Percentiles rank a stretch among this genome's conserved stretches.
phyloP scores from a whole-genome alignment of 805 yeast genomes.

The Monosporozyma siamensis region DNA sequence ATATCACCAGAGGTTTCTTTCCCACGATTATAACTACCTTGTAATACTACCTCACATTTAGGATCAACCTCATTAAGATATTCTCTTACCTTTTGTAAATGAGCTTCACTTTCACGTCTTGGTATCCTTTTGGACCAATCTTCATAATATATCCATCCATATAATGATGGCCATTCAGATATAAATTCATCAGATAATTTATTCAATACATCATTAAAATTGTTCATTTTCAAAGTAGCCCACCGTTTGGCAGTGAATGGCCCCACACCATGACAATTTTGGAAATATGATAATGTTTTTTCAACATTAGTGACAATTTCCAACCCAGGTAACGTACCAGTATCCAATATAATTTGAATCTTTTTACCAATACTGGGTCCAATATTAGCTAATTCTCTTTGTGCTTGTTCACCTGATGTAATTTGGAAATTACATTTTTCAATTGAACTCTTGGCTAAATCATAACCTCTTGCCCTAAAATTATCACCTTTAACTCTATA shows the following conservation, averaged over 20 bases:
- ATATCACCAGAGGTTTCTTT: conserved; percentile 23
- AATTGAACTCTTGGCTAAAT: conserved; percentile 19
- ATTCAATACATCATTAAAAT: conserved; percentile 15
- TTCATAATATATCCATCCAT: conserved; percentile 28
- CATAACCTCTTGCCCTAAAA: conserved; percentile 24
- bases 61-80: conserved; percentile 15
- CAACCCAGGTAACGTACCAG: conserved; percentile 20
- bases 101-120: conserved; percentile 20
- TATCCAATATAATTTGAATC: conserved; percentile 20
- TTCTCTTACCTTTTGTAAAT: conserved; percentile 12
- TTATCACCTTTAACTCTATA: conserved; percentile 22
- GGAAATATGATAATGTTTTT: conserved; percentile 17
- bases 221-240: conserved; percentile 12
- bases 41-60: conserved; percentile 17
- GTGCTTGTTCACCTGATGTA: conserved; percentile 23
- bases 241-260: conserved; percentile 22
- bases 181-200: conserved; percentile 14
- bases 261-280: conserved; percentile 25
- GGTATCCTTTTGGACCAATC: conserved; percentile 24
- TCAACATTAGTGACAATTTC: conserved; percentile 11
- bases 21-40: conserved; percentile 27
- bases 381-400: conserved; percentile 15
- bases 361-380: conserved; percentile 27
- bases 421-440: conserved; percentile 15
- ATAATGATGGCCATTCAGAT: conserved; percentile 22